A percentile compares a stretch with the other conserved stretches of the same genome.
phyloP scores from a whole-genome alignment of 192 early-diverging fungal species.

The Linnemannia schmuckeri region DNA sequence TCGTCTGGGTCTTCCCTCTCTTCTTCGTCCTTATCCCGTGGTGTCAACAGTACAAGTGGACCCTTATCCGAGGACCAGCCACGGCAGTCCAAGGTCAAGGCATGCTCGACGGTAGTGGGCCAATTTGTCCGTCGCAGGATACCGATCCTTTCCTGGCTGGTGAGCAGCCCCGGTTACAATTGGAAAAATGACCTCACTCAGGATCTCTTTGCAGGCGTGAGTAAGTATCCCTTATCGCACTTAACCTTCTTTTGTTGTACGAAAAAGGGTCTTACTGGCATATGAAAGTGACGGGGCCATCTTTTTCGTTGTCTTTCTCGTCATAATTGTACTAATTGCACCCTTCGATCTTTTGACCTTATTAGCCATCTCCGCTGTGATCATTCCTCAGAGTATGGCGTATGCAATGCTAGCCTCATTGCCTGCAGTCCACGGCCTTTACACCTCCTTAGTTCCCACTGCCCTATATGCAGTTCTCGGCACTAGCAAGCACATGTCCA shows the following conservation, averaged over 20 bases:
- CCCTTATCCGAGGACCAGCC: neutral
- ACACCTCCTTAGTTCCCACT: constrained; percentile 54
- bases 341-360: neutral
- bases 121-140: constrained; percentile 19
- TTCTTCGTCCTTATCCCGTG: neutral
- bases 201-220: constrained; percentile 47
- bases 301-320: neutral
- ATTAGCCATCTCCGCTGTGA: constrained; percentile 54
- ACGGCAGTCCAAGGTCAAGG: constrained; percentile 4
- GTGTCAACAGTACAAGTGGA: neutral
- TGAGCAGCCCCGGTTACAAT: constrained; percentile 40
- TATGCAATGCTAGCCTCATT: constrained; percentile 58
- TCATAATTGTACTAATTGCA: neutral
- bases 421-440: constrained; percentile 58
- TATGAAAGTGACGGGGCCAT: neutral
- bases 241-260: constrained; percentile 4
- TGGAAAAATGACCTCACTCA: constrained; percentile 38
- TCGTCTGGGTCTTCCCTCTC: constrained; percentile 13
- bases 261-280: neutral
- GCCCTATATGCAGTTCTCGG: constrained; percentile 47
- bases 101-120: neutral
- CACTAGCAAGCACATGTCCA: constrained; percentile 58
- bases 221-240: constrained; percentile 33
- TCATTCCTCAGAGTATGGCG: constrained; percentile 61
- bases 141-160: constrained; percentile 41